Conservation (phyloP, 257 asterid species). For the Solanum corneliomulleri region DNA sequence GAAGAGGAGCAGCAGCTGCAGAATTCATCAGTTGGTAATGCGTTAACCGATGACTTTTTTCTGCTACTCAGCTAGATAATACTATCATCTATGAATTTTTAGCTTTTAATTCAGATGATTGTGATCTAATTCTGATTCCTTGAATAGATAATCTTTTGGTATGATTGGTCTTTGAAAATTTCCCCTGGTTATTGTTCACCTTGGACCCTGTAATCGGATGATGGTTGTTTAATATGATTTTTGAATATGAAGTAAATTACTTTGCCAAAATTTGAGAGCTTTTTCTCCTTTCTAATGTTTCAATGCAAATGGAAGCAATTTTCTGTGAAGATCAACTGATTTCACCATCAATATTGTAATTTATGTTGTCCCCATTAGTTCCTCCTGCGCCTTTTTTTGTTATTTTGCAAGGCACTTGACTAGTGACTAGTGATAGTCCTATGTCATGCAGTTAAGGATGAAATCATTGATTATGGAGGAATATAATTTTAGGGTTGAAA, state of each 20-base stretch:
- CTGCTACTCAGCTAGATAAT: not conserved
- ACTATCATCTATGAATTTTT: not conserved
- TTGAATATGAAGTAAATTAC: not conserved
- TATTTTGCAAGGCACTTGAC: not conserved
- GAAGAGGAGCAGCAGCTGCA: conserved; percentile 12
- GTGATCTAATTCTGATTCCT: not conserved
- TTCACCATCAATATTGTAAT: not conserved
- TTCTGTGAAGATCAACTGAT: not conserved
- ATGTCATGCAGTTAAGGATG: not conserved
- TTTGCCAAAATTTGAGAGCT: not conserved
- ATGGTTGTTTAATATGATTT: not conserved
- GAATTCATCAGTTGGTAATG: conserved; percentile 32
- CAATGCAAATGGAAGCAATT: not conserved
- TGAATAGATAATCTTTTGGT: not conserved
- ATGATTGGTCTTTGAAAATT: not conserved
- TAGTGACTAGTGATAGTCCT: not conserved
- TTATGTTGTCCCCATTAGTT: not conserved
- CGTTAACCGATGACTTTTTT: not conserved
- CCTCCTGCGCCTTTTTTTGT: not conserved
- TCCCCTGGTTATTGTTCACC: not conserved
- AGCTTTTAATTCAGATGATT: not conserved
- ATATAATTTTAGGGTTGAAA: not conserved
- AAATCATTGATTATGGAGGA: not conserved
- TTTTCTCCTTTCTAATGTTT: not conserved
- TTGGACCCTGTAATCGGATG: not conserved